These are phyloP conservation scores for Nidularia sp. DNA, from an alignment of 768 basidiomycete species.

Conservation along the genomic window DNA sequence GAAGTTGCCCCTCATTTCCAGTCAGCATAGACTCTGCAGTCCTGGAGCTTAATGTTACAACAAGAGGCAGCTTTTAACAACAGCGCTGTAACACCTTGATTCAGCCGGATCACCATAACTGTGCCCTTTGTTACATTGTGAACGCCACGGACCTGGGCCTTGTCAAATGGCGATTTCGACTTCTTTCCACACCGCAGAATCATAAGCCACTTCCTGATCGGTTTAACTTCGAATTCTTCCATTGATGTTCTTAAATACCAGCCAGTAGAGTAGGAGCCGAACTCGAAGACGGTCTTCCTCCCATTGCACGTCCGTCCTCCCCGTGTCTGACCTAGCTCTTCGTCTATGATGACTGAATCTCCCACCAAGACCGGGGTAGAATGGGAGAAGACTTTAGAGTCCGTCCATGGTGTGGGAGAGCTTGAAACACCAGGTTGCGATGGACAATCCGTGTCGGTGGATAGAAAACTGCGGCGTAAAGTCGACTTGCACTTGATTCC, in stretches of 20 bases:
- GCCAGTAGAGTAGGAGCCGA: not conserved
- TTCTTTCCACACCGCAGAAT: not conserved
- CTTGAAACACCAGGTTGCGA: not conserved
- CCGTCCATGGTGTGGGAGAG: not conserved
- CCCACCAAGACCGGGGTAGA: not conserved
- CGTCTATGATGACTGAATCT: not conserved
- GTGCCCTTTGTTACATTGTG: not conserved
- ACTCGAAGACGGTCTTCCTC: not conserved
- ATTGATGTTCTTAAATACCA: slow-evolving; percentile 2
- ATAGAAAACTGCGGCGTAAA: slow-evolving; percentile 11
- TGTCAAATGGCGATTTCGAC: not conserved
- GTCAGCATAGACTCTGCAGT: no score
- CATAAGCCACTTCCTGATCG: not conserved
- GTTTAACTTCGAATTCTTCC: not conserved
- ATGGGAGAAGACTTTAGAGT: not conserved
- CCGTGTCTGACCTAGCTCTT: not conserved
- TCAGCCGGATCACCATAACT: not conserved
- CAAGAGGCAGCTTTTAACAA: no score
- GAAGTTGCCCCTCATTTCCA: no score
- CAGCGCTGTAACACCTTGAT: not conserved
- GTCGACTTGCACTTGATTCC: slow-evolving; percentile 25
- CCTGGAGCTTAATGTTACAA: no score
- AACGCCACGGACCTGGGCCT: not conserved
- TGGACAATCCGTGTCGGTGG: slow-evolving; percentile 1
- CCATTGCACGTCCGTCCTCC: not conserved